Conservation (phyloP, 2,329 filamentous ascomycete genomes). For the Paracoccidioides brasiliensis region DNA sequence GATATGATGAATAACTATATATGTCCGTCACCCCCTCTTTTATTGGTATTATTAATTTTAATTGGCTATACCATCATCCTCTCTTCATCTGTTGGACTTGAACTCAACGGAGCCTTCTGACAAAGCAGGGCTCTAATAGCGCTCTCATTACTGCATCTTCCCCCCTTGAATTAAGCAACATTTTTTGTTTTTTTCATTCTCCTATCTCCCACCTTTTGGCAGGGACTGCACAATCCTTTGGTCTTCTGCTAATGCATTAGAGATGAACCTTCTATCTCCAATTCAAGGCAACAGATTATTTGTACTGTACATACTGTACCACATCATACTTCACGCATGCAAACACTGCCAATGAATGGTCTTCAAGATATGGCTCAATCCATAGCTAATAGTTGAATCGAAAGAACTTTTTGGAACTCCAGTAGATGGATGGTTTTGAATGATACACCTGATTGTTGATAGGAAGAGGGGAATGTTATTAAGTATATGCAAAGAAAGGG, state of each 20-base stretch:
- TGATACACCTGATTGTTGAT: not conserved
- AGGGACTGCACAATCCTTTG: not conserved
- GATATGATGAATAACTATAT: too few species aligned
- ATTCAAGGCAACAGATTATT: too few species aligned
- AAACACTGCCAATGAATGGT: not conserved
- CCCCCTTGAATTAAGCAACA: not conserved
- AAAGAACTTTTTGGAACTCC: not conserved
- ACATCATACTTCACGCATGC: not conserved
- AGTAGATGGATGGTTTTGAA: not conserved
- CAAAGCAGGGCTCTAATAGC: too few species aligned
- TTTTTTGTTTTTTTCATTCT: not conserved
- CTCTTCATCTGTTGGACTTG: too few species aligned
- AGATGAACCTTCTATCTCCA: too few species aligned
- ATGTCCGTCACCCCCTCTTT: too few species aligned
- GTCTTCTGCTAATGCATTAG: not conserved
- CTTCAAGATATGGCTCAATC: not conserved
- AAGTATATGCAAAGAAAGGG: not conserved
- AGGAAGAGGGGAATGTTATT: not conserved
- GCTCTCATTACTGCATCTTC: not conserved
- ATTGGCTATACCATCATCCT: too few species aligned
- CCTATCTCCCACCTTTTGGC: not conserved
- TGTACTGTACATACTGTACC: not conserved
- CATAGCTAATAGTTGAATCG: not conserved
- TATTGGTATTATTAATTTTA: too few species aligned
- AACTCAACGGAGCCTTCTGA: too few species aligned